Conservation (phyloP, 2,329 filamentous ascomycete genomes). For the Fusarium sp. region DNA sequence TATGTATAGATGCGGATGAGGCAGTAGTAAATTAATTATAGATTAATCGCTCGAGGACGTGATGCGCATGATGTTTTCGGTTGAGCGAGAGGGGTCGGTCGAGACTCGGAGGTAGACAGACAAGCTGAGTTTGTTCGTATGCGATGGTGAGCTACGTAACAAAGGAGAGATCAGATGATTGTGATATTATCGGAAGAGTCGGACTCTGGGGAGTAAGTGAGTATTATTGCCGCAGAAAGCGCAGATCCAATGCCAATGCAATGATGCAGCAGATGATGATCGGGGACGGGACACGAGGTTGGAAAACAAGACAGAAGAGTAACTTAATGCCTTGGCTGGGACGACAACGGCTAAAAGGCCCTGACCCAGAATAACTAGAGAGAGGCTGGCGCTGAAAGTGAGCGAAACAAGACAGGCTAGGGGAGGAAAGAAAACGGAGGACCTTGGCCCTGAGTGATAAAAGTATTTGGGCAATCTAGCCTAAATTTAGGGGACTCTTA, state of each 20-base stretch:
- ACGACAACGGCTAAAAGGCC: slow-evolving; percentile 23
- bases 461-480: too few species aligned
- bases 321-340: slow-evolving; percentile 11
- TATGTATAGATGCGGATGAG: slow-evolving; percentile 24
- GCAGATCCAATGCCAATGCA: slow-evolving; percentile 5
- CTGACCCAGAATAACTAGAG: neutral
- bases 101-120: slow-evolving; percentile 25
- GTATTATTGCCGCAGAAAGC: slow-evolving; percentile 2
- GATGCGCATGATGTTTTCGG: slow-evolving; percentile 25
- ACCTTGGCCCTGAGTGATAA: too few species aligned
- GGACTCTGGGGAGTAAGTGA: neutral
- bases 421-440: too few species aligned
- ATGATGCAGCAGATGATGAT: neutral
- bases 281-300: neutral
- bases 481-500: too few species aligned
- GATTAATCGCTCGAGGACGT: slow-evolving; percentile 25
- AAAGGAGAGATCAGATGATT: slow-evolving; percentile 13
- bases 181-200: slow-evolving; percentile 20
- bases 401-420: slow-evolving; percentile 14
- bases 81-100: slow-evolving; percentile 33
- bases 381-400: slow-evolving; percentile 23
- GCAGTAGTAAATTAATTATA: slow-evolving; percentile 17
- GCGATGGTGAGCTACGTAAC: slow-evolving; percentile 6
- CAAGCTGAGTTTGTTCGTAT: slow-evolving; percentile 11
- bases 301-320: slow-evolving; percentile 4